Evolutionary conservation across 2,329 filamentous ascomycete genomes (phyloP).

Genomic region (Neofusicoccum laricinum): DNA sequence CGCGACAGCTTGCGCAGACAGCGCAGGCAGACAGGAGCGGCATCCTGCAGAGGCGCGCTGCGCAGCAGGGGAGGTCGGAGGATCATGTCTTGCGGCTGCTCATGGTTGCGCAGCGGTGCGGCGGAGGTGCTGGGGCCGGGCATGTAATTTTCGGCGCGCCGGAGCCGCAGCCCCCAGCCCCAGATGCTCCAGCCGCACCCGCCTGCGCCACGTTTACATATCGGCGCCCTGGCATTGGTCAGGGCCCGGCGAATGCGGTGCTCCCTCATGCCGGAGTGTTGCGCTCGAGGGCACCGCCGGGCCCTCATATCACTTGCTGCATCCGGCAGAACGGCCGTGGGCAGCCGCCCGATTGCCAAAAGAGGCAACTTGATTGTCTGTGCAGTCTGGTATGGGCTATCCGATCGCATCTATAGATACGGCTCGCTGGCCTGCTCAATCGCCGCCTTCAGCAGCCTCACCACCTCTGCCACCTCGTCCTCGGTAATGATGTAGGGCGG

Average conservation of each 20-base stretch:
- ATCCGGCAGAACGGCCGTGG: neutral
- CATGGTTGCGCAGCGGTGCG: neutral
- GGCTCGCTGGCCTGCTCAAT: slow-evolving; percentile 10
- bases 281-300: neutral
- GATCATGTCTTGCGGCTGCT: slow-evolving; percentile 33
- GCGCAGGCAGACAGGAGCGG: slow-evolving; percentile 30
- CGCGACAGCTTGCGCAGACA: slow-evolving; percentile 32
- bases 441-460: slow-evolving; percentile 5
- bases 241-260: neutral
- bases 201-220: neutral
- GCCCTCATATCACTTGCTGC: neutral
- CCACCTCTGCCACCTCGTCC: neutral
- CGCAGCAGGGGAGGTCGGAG: slow-evolving; percentile 32
- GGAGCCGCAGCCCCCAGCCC: neutral
- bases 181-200: neutral
- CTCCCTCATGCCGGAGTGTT: neutral
- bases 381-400: neutral
- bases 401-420: neutral
- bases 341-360: neutral
- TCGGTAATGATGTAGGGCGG: slow-evolving; percentile 12
- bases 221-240: neutral
- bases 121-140: neutral
- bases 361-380: neutral
- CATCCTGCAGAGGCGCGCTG: slow-evolving; percentile 28
- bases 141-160: slow-evolving; percentile 1